These are phyloP conservation scores for Tillandsia fasciculata DNA, from an alignment of 176 grass and related monocot genomes.

Conservation along the genomic window DNA sequence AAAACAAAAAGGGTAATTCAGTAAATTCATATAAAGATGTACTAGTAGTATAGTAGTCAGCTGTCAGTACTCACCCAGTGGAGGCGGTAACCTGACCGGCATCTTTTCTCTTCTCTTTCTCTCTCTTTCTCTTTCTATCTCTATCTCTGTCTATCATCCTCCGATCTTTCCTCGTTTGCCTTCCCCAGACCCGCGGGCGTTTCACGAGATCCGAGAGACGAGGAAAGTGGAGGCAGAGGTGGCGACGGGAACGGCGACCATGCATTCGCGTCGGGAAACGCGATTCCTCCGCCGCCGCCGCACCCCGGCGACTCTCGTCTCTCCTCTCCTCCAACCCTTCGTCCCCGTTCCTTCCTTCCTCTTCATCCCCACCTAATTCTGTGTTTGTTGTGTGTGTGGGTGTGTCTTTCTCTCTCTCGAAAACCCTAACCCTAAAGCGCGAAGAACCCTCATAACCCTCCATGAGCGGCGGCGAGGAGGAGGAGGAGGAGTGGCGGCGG, in stretches of 20 bases:
- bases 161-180: conserved; percentile 4
- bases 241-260: background rate
- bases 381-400: too few relatives aligned
- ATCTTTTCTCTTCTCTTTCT: too few relatives aligned
- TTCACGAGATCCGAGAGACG: background rate
- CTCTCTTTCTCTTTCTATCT: conserved; percentile 7
- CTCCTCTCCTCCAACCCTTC: conserved; percentile 33
- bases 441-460: background rate
- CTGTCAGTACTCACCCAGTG: conserved; percentile 28
- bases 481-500: too few relatives aligned
- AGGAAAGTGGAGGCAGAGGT: too few relatives aligned
- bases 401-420: background rate
- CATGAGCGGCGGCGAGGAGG: conserved; percentile 7
- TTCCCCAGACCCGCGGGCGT: conserved; percentile 9
- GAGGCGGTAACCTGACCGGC: conserved; percentile 60
- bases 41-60: background rate
- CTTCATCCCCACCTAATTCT: conserved; percentile 74
- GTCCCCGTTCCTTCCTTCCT: conserved; percentile 75
- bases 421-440: background rate
- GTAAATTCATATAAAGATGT: too few relatives aligned
- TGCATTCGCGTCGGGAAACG: conserved; percentile 32
- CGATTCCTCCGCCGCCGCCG: conserved; percentile 34
- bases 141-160: background rate
- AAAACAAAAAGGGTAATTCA: too few relatives aligned
- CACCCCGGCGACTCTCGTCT: background rate